A percentile compares a stretch with the other conserved stretches of the same genome.
These are phyloP conservation scores for Simplicillium sp. DNA, from an alignment of 2,329 filamentous ascomycete species.

Conservation along the genomic window DNA sequence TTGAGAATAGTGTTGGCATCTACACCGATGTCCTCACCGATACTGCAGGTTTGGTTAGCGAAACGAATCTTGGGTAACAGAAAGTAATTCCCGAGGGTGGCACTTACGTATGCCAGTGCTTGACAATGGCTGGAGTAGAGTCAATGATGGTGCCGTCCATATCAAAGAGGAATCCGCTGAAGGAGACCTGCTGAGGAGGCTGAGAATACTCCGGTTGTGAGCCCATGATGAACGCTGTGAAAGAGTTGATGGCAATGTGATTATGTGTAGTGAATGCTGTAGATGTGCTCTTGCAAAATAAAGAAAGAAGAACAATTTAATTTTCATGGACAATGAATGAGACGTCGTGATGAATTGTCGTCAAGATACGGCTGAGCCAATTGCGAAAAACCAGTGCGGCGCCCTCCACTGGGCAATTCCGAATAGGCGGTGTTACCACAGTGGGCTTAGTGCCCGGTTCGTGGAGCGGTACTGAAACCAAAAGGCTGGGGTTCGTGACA, in stretches of 20 bases:
- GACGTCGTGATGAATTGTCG: neutral
- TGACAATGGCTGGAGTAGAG: constrained; percentile 65
- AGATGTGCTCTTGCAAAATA: neutral
- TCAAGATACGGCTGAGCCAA: no score
- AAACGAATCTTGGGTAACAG: neutral
- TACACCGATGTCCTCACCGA: constrained; percentile 75
- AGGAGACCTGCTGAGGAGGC: constrained; percentile 35
- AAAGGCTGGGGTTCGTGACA: no score
- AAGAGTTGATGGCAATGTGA: neutral
- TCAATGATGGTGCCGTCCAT: constrained; percentile 82
- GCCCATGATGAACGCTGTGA: constrained; percentile 16
- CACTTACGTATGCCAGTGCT: constrained; percentile 63
- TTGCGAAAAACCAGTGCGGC: no score
- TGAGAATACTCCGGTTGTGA: constrained; percentile 28
- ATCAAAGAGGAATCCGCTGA: constrained; percentile 56
- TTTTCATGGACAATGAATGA: neutral
- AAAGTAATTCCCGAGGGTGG: neutral
- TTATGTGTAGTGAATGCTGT: neutral
- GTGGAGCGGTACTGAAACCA: neutral
- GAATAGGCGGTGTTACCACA: constrained; percentile 11
- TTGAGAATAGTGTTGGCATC: constrained; percentile 76
- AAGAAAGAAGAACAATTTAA: neutral
- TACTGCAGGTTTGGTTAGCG: constrained; percentile 30
- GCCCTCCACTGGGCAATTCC: constrained; percentile 18
- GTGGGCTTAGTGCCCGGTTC: constrained; percentile 6